These are phyloP conservation scores for Clarkia xantiana DNA, from an alignment of 345 rosid genomes.

Conservation along the genomic window DNA sequence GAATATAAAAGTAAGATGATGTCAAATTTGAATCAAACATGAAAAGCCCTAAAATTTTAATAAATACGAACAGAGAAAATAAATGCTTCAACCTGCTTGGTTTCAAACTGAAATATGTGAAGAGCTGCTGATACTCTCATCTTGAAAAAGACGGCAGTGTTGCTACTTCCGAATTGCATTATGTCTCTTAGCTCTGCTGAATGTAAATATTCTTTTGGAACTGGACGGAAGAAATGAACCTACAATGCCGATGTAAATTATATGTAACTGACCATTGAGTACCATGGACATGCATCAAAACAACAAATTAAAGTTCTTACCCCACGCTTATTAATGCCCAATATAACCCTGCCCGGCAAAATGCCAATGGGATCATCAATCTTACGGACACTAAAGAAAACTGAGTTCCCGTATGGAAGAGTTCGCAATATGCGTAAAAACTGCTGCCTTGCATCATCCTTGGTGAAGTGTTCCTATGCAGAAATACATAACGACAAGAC, in stretches of 20 bases:
- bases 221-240: constrained; percentile 98
- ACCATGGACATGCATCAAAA: too few species aligned
- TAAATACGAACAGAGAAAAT: background rate
- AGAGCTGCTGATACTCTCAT: constrained; percentile 99
- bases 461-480: constrained; percentile 64
- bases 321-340: constrained; percentile 97
- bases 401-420: constrained; percentile 87
- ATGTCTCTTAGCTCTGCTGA: constrained; percentile 94
- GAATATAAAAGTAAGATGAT: constrained; percentile 3
- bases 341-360: constrained; percentile 75
- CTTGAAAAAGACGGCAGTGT: constrained; percentile 92
- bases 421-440: constrained; percentile 69
- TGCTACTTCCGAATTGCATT: constrained; percentile 98
- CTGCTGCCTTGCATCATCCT: constrained; percentile 94
- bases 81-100: constrained; percentile 65
- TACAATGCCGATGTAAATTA: constrained; percentile 5
- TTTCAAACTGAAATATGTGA: constrained; percentile 92
- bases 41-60: background rate
- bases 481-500: constrained; percentile 3
- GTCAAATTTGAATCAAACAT: background rate
- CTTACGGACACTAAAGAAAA: constrained; percentile 83
- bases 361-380: constrained; percentile 98
- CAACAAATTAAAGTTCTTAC: constrained; percentile 22
- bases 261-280: too few species aligned
- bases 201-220: constrained; percentile 91